Evolutionary conservation across 495 filamentous ascomycete species (phyloP), one percentile per base, ranked within the genome.

Genomic region (Hypoxylon lenormandii): DNA sequence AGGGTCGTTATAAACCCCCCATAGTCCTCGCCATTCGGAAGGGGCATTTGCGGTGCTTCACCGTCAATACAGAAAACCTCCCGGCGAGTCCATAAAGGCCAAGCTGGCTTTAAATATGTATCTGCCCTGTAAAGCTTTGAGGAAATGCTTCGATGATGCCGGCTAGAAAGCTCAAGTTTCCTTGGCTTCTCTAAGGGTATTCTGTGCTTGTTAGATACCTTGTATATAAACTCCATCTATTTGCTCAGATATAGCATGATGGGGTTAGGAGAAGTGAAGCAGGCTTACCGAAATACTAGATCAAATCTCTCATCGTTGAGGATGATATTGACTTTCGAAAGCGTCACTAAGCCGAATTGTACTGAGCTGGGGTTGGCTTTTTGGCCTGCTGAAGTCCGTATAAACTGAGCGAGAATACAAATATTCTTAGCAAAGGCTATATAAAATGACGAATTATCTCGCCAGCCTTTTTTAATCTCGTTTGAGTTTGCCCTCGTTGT

Each of bases 401-500:
- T 86, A 61, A 94, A 78, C 40, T 92, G 90, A 15, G 96, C 85
- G 16, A 97, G 72, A 77, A 97, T 90, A 50, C 97, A 82, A 58
- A 92, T 90, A 79, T 95, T 89, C 15, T 91, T 83, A 15, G 93
- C 94, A 71, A 98, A 87, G 0, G 88, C 92, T 50, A 98, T 86
- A 75, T 96, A 97, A 74, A 90, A 96, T 16, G 91, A 87, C 15
- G 95, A 81, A 66, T 93, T 87, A 63, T 97, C 95, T 21, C 88
- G 86, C 54, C 91, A 91, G 23, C 90, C 88, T 65, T 80, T 80
- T 54, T 70, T 76, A 47, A 48, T 47, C 36, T 81, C 79, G 21
- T 77, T 74, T 37, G 85, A 78, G 60, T 84, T 85, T 79, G 42
- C 79, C 78, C 70, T 87, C 21, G 49, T 59, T 60, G 54, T 61